Base-by-base conservation (phyloP, 2,329 filamentous ascomycete genomes). In the Cercospora janseana region DNA sequence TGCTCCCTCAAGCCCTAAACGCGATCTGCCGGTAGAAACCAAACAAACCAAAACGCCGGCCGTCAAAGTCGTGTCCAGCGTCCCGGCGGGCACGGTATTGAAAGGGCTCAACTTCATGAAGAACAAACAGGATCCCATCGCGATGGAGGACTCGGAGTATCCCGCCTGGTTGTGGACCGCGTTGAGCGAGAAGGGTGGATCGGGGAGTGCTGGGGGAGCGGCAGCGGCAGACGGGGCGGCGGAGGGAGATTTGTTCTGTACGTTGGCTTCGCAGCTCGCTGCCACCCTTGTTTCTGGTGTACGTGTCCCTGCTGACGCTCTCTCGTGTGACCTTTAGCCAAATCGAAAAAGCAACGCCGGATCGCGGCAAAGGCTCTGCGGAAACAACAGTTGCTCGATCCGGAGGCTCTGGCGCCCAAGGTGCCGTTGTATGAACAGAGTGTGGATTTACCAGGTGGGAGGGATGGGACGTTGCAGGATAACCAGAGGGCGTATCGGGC, bases 271-370 rank as follows among this genome's bases (percentile, higher is more conserved):
- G n/a, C n/a, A n/a, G n/a, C n/a, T n/a, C n/a, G n/a, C n/a, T n/a
- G n/a, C n/a, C n/a, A n/a, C n/a, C n/a, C n/a, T n/a, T n/a, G n/a
- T n/a, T n/a, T n/a, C n/a, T n/a, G n/a, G n/a, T n/a, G n/a, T n/a
- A n/a, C n/a, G n/a, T n/a, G n/a, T n/a, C n/a, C n/a, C n/a, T n/a
- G n/a, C n/a, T n/a, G n/a, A n/a, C n/a, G n/a, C n/a, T n/a, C n/a
- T n/a, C n/a, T n/a, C n/a, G n/a, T 28, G 7, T 12, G 10, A 13
- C 13, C 38, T 27, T 9, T 54, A 90, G 86, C 87, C 52, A 93
- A 93, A 79, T 91, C 86, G 21, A 90, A 88, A 70, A 92, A 91
- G 67, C 82, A 89, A 69, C 82, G 88, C 53, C 79, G 82, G 49
- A 67, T 85, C 48, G 88, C 88, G 6, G 81, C 82, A 32, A 90